These are phyloP conservation scores for Delphinella strobiligena DNA, from an alignment of 2,329 filamentous ascomycete genomes.

Conservation along the genomic window DNA sequence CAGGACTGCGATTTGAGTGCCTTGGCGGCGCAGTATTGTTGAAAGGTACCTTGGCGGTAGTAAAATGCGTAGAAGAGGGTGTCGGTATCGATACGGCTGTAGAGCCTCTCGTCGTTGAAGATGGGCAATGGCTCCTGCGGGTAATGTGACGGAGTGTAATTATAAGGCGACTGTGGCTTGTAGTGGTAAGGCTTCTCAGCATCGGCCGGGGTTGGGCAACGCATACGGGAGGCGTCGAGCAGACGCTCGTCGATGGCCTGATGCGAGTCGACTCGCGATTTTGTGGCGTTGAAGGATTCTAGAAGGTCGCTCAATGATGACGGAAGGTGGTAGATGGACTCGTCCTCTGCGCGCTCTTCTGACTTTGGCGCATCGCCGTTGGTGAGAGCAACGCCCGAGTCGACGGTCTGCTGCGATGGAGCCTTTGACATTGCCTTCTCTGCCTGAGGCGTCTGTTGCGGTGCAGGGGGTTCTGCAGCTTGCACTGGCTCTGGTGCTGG, in stretches of 20 bases:
- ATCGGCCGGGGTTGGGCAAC: constrained; percentile 63
- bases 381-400: constrained; percentile 27
- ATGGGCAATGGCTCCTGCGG: constrained; percentile 85
- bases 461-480: not conserved
- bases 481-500: constrained; percentile 1
- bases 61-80: constrained; percentile 98
- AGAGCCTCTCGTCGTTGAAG: constrained; percentile 82
- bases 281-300: constrained; percentile 78
- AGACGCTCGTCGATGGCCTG: constrained; percentile 59
- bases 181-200: constrained; percentile 75
- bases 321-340: constrained; percentile 88
- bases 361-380: constrained; percentile 42
- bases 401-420: constrained; percentile 18
- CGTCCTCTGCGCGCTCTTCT: constrained; percentile 44
- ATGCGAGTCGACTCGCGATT: constrained; percentile 50
- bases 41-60: constrained; percentile 91
- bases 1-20: constrained; percentile 97
- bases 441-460: constrained; percentile 1
- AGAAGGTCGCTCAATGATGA: constrained; percentile 80
- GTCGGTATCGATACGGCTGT: constrained; percentile 82
- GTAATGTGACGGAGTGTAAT: constrained; percentile 65
- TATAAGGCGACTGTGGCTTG: constrained; percentile 68
- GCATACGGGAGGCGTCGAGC: constrained; percentile 62
- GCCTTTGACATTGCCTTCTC: constrained; percentile 2
- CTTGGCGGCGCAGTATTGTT: constrained; percentile 90